phyloP scores from a whole-genome alignment of 306 rosid species.

The Rubus parviflorus region DNA sequence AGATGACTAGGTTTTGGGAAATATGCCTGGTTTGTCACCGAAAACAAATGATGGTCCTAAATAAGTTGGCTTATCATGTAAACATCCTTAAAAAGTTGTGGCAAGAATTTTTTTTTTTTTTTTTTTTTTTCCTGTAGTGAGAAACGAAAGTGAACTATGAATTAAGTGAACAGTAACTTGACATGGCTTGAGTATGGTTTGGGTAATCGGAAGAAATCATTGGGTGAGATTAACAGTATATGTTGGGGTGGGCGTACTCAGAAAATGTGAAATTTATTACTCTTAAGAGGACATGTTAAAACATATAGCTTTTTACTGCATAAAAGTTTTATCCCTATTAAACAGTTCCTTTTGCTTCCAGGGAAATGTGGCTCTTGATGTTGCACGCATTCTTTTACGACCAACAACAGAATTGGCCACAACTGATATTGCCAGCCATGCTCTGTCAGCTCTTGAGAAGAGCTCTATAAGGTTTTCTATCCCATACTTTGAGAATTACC shows the following conservation, averaged over 20 bases:
- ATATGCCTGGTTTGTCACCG: neutral
- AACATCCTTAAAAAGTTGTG: too few relatives aligned
- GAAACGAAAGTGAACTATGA: neutral
- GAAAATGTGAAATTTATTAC: neutral
- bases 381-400: slow-evolving; percentile 80
- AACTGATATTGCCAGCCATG: slow-evolving; percentile 85
- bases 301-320: slow-evolving; percentile 3
- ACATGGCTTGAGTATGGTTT: neutral
- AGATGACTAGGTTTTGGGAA: neutral
- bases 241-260: neutral
- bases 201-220: neutral
- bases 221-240: too few relatives aligned
- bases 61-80: neutral
- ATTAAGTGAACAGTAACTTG: neutral
- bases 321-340: slow-evolving; percentile 13
- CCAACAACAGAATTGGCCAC: slow-evolving; percentile 67
- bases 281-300: neutral
- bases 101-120: too few relatives aligned
- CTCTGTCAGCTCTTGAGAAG: slow-evolving; percentile 70
- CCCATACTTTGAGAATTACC: slow-evolving; percentile 11
- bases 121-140: neutral
- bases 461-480: slow-evolving; percentile 74
- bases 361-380: slow-evolving; percentile 98
- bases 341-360: slow-evolving; percentile 36
- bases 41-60: neutral